Evolutionary conservation across 805 yeast species (phyloP).

Genomic region (Wickerhamiella brachini): DNA sequence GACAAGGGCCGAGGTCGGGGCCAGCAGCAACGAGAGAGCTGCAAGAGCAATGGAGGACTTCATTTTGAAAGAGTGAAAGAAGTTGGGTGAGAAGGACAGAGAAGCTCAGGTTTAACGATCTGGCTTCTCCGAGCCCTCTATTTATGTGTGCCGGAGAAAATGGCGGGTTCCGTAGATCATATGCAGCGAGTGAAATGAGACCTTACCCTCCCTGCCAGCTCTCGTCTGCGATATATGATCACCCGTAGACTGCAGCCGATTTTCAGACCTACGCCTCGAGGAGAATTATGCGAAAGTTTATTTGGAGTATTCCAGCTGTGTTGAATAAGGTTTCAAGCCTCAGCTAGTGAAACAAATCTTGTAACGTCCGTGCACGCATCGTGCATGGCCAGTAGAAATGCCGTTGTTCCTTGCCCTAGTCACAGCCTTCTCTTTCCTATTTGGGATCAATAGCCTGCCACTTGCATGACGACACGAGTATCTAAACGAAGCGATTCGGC

Average conservation of each 20-base stretch:
- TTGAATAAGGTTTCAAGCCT: neutral
- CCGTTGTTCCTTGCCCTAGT: neutral
- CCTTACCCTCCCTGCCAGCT: neutral
- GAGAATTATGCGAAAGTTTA: neutral
- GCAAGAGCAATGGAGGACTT: conserved; percentile 1
- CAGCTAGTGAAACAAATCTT: neutral
- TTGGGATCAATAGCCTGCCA: neutral
- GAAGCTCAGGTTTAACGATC: too few relatives aligned
- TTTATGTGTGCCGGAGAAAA: too few relatives aligned
- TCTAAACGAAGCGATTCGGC: too few relatives aligned
- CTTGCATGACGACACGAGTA: neutral
- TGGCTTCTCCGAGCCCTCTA: too few relatives aligned
- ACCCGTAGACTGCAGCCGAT: too few relatives aligned
- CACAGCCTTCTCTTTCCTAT: neutral
- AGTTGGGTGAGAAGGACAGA: neutral
- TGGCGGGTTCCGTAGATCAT: neutral
- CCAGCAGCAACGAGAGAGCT: neutral
- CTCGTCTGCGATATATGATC: too few relatives aligned
- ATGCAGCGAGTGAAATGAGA: neutral
- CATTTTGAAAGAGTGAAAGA: neutral
- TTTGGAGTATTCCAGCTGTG: neutral
- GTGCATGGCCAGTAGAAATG: neutral
- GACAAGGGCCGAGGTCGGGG: conserved; percentile 11
- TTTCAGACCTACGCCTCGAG: too few relatives aligned
- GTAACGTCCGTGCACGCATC: neutral